Base-by-base conservation (phyloP, 176 grass and related monocot species). In the Avena eriantha region DNA sequence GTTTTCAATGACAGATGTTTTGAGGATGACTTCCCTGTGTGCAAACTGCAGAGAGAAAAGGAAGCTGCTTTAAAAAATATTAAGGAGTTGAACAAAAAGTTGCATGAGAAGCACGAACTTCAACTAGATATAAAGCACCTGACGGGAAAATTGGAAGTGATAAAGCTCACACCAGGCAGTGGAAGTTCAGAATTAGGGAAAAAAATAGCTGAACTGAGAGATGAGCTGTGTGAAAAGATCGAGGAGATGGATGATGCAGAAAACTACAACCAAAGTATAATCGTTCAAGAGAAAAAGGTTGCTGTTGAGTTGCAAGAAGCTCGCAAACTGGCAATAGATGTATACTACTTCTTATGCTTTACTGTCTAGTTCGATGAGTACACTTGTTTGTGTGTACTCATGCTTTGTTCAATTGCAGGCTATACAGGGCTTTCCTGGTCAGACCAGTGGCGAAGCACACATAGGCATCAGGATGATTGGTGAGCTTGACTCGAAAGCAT, bases 261-360 rank as follows among this genome's bases (percentile, higher is more conserved):
- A 24, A 73, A 3, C 56, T 64, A 61, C 19, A 92, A 94, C 46
- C 85, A 93, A 82, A 8, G 10, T 57, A 72, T 98, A 59, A 86
- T 93, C 53, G 18, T 89, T 14, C 86, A 83, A 82, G 91, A 91
- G 56, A 89, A 64, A 0, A 90, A 61, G 73, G 46, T 22, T 75
- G 93, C 88, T 39, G 88, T 93, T 77, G 96, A 98, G 81, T 56
- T 95, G 74, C 69, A 92, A 78, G 88, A 95, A 82, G 93, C 93
- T 83, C 84, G 81, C 41, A 88, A 90, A 78, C 78, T 48, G 4
- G 53, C 92, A 79, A 82, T 98, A 73, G 67, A 85, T 24, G 93
- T 98, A 90, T 78, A 78, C 22, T 86, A 63, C 47, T 21, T 76
- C 65, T 60, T 24, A 47, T 80, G 10, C 13, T 66, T 4, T 34